These are phyloP conservation scores for Synchytrium microbalum DNA, from an alignment of 371 early-diverging fungal species.

Conservation along the genomic window DNA sequence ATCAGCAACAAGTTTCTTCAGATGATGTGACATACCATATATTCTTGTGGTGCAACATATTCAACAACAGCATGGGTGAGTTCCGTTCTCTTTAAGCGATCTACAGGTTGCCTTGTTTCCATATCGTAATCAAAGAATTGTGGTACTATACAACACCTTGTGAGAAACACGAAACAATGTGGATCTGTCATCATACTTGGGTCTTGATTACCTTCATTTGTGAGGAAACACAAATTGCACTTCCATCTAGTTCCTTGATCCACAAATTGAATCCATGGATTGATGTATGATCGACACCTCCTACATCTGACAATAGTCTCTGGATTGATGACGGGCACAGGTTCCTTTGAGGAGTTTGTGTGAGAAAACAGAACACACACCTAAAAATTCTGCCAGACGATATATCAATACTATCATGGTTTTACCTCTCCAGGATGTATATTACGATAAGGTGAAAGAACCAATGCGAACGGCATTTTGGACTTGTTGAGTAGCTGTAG, in stretches of 20 bases:
- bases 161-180: not conserved
- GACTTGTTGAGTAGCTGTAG: slow-evolving; percentile 72
- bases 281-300: slow-evolving; percentile 91
- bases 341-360: slow-evolving; percentile 36
- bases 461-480: slow-evolving; percentile 77
- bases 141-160: slow-evolving; percentile 45
- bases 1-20: not conserved
- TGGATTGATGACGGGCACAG: slow-evolving; percentile 77
- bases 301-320: slow-evolving; percentile 84
- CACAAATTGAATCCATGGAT: slow-evolving; percentile 87
- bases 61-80: slow-evolving; percentile 83
- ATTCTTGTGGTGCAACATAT: slow-evolving; percentile 90
- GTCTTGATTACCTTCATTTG: slow-evolving; percentile 65
- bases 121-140: slow-evolving; percentile 84
- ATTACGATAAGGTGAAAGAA: slow-evolving; percentile 72
- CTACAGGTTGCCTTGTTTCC: slow-evolving; percentile 65
- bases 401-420: not conserved
- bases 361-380: slow-evolving; percentile 2
- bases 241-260: slow-evolving; percentile 92
- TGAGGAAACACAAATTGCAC: slow-evolving; percentile 88
- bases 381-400: not conserved
- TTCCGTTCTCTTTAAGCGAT: slow-evolving; percentile 82
- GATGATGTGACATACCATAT: slow-evolving; percentile 57
- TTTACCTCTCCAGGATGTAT: slow-evolving; percentile 36
- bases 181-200: slow-evolving; percentile 8